Evolutionary conservation across 352 stramenopile species (phyloP), one percentile per base, ranked within the genome.

Genomic region (Phytophthora cryptogea): DNA sequence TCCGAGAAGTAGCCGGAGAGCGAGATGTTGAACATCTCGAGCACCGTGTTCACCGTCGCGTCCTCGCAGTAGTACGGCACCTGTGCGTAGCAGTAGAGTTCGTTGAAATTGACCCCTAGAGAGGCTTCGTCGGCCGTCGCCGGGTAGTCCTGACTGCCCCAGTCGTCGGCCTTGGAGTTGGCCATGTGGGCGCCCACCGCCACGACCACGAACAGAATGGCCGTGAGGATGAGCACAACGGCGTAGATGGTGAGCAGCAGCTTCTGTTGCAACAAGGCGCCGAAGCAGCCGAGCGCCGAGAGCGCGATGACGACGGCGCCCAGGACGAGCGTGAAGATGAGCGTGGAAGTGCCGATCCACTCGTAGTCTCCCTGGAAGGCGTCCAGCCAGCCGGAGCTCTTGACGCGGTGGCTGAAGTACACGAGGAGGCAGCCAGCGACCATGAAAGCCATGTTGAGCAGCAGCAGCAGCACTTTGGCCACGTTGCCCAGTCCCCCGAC

Each of bases 401-500:
- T 79, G 39, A 89, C 70, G 50, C 80, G 70, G 51, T 91, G 79
- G 56, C 80, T 85, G 52, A 95, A 91, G 60, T 90, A 92, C 63
- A 92, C 79, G 45, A 95, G 72, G 53, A 95, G 71, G 14, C 75
- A 80, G 40, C 86, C 86, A 51, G 55, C 67, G 36, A 93, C 79
- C 69, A 95, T 79, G 67, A 92, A 94, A 43, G 67, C 74, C 79
- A 95, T 89, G 70, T 95, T 95, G 28, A 95, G 66, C 30, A 95
- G 72, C 63, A 95, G 59, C 7, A 95, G 69, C 54, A 90, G 36
- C 55, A 92, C 76, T 60, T 95, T 94, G 51, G 82, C 79, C 20
- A 94, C 52, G 55, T 90, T 91, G 17, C 85, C 75, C 45, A 87
- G 54, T 33, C 83, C 66, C 14, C 63, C 74, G 17, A 89, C 72